Percentiles rank a stretch among this genome's conserved stretches.
Evolutionary conservation across 2,329 filamentous ascomycete genomes (phyloP).

Genomic region (Acrocalymma vagum): DNA sequence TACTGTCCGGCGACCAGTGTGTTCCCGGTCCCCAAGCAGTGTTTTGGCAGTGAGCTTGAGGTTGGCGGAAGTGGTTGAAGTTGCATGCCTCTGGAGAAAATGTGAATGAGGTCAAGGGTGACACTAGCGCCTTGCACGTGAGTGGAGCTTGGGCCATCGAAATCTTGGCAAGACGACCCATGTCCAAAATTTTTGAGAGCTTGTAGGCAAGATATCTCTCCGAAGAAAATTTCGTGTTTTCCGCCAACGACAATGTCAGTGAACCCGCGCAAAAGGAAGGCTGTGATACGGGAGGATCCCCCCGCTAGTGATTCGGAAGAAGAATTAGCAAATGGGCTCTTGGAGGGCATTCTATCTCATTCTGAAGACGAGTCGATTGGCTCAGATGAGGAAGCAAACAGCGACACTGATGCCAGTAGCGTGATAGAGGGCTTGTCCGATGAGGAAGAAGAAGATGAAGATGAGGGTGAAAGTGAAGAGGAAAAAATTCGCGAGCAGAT

Average conservation of each 20-base stretch:
- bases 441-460: slow-evolving; percentile 37
- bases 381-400: slow-evolving; percentile 25
- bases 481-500: slow-evolving; percentile 55
- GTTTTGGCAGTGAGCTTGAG: slow-evolving; percentile 3
- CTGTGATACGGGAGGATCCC: slow-evolving; percentile 45
- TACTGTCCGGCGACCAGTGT: slow-evolving; percentile 28
- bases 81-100: not conserved
- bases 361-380: slow-evolving; percentile 50
- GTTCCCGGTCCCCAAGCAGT: not conserved
- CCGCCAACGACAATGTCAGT: slow-evolving; percentile 43
- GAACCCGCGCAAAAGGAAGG: slow-evolving; percentile 61
- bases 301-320: slow-evolving; percentile 40
- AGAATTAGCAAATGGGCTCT: slow-evolving; percentile 47
- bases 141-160: slow-evolving; percentile 13
- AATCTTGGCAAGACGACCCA: slow-evolving; percentile 38
- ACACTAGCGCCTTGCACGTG: slow-evolving; percentile 24
- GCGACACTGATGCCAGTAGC: slow-evolving; percentile 41
- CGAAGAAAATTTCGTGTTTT: slow-evolving; percentile 9
- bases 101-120: not conserved
- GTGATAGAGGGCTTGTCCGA: slow-evolving; percentile 42
- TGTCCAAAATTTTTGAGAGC: slow-evolving; percentile 29
- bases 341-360: slow-evolving; percentile 53
- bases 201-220: not conserved
- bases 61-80: not conserved
- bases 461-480: slow-evolving; percentile 48